A percentile compares a stretch with the other conserved stretches of the same genome.
phyloP scores from a whole-genome alignment of 31 red algal species.

The Pterothamnion heteromorphum region DNA sequence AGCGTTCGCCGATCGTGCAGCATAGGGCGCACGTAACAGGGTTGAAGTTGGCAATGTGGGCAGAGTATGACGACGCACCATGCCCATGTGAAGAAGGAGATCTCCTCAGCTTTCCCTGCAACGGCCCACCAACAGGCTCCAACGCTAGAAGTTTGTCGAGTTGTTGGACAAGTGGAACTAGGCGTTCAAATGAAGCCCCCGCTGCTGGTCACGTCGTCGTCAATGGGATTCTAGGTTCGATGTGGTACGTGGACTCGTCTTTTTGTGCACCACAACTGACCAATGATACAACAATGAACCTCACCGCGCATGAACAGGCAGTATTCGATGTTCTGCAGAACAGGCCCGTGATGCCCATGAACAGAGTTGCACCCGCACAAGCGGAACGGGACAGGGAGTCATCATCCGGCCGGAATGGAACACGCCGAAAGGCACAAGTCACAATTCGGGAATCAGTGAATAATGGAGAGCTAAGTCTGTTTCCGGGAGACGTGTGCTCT shows the following conservation, averaged over 20 bases:
- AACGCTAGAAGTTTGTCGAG: background rate
- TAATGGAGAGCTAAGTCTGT: background rate
- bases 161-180: background rate
- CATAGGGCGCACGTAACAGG: background rate
- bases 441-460: background rate
- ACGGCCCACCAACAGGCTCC: background rate
- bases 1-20: conserved; percentile 9
- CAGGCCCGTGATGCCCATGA: background rate
- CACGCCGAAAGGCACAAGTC: background rate
- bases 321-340: background rate
- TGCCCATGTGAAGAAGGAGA: background rate
- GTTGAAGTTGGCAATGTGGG: background rate
- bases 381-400: too few species aligned
- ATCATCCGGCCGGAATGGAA: background rate
- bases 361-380: background rate
- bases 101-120: background rate
- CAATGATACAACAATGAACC: background rate
- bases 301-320: background rate
- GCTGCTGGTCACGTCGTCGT: background rate
- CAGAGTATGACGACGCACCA: background rate
- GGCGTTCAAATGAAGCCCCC: background rate
- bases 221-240: background rate
- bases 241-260: background rate
- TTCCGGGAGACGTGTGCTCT: background rate
- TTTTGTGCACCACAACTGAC: background rate